These are phyloP conservation scores for Diaporthe sp. DNA, from an alignment of 2,329 filamentous ascomycete species.

Conservation along the genomic window DNA sequence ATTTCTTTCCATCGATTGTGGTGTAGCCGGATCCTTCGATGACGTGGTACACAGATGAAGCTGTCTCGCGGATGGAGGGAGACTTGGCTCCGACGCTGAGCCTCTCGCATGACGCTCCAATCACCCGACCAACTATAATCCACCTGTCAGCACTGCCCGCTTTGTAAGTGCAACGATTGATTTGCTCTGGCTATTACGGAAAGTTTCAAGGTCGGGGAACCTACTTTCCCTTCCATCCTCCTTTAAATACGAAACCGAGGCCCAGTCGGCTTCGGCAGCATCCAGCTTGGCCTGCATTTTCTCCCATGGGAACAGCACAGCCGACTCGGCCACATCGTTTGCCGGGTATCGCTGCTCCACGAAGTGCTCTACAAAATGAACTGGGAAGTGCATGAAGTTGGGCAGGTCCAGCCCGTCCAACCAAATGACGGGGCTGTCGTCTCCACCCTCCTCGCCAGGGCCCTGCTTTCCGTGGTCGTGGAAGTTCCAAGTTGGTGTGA, in stretches of 20 bases:
- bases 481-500: no score
- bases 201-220: neutral
- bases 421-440: neutral
- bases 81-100: neutral
- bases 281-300: neutral
- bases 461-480: neutral
- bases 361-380: neutral
- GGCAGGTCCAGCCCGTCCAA: neutral
- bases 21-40: neutral
- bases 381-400: neutral
- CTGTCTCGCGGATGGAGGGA: neutral
- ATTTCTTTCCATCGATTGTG: neutral
- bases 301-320: neutral
- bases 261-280: neutral
- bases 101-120: neutral
- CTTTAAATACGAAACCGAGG: neutral
- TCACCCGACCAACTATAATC: neutral
- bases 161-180: no score
- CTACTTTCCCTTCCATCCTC: neutral
- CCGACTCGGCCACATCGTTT: neutral
- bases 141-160: no score
- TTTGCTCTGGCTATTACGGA: no score
- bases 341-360: neutral
- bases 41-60: neutral
- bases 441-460: neutral